Evolutionary conservation across 139 green algal species (phyloP), one percentile per base, ranked within the genome.

Genomic region (Volvox africanus): DNA sequence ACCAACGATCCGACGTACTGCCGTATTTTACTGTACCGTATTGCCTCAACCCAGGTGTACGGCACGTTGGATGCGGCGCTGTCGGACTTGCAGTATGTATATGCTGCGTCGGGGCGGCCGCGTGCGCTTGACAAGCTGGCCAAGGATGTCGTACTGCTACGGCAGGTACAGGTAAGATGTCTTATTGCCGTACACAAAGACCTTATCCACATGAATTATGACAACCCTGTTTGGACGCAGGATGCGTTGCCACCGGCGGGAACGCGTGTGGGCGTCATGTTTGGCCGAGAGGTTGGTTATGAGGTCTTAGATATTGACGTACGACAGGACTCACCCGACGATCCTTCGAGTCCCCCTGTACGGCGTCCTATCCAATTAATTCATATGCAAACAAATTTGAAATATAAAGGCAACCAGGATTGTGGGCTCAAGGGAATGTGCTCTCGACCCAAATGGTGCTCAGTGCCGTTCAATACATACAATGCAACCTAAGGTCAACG

Each of bases 31-130:
- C n/a, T n/a, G n/a, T n/a, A n/a, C n/a, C n/a, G n/a, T n/a, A n/a
- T n/a, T n/a, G n/a, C n/a, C 44, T 55, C 9, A 55, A 55, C 44
- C 24, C 78, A 65, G 35, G 69, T 89, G 37, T 89, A 82, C 69
- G 69, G 82, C 68, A 89, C n/a, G 12, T n/a, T 89, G 36, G 84
- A 82, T 1, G 84, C 62, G 3, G 84, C 84, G 37, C 84, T 89
- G 84, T 33, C 68, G 18, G 84, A 89, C 84, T 71, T 89, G 84
- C 84, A 89, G 84, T 89, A 89, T 68, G 84, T 89, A 36, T 89
- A 89, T 26, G 84, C 69, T 0, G 30, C 69, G 1, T 73, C 37
- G 9, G 84, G 84, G 26, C 68, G 84, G 68, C 68, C 84, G 16
- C 69, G 84, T 9, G 84, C 18, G 1, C 68, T 82, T 35, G 69